Percentiles rank a stretch among this genome's conserved stretches.
Conservation (phyloP, 202 grass and related monocot genomes). For the Schoenoplectus tabernaemontani region DNA sequence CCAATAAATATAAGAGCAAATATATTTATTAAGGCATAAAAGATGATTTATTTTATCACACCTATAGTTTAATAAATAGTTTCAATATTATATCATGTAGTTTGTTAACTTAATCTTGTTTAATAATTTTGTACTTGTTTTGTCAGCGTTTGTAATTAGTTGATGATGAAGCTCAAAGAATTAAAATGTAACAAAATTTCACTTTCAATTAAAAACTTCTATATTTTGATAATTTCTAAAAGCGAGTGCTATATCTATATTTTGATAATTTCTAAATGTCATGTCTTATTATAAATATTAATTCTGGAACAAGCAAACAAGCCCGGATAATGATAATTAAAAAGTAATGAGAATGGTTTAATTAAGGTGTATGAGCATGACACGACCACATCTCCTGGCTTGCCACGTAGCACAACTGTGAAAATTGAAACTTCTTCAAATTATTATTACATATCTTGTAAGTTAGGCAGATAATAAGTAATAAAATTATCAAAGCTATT, state of each 20-base stretch:
- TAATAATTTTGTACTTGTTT: too few relatives aligned
- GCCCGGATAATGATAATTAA: background rate
- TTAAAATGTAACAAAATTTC: too few relatives aligned
- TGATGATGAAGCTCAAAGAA: too few relatives aligned
- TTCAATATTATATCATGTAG: too few relatives aligned
- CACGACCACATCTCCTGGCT: background rate
- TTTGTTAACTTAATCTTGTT: too few relatives aligned
- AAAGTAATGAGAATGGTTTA: background rate
- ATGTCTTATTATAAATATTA: background rate
- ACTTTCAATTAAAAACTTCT: too few relatives aligned
- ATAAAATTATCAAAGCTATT: background rate
- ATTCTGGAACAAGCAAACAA: background rate
- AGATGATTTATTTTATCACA: background rate
- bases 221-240: background rate
- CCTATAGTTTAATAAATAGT: background rate
- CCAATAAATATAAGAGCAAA: background rate
- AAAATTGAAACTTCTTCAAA: background rate
- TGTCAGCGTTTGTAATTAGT: too few relatives aligned
- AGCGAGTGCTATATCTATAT: background rate
- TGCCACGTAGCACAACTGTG: background rate
- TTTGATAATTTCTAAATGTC: background rate
- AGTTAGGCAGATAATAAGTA: background rate
- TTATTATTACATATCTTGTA: background rate
- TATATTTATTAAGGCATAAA: background rate
- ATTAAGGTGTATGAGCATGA: background rate